phyloP scores from a whole-genome alignment of 352 stramenopile genomes.

The Albugo laibachii region DNA sequence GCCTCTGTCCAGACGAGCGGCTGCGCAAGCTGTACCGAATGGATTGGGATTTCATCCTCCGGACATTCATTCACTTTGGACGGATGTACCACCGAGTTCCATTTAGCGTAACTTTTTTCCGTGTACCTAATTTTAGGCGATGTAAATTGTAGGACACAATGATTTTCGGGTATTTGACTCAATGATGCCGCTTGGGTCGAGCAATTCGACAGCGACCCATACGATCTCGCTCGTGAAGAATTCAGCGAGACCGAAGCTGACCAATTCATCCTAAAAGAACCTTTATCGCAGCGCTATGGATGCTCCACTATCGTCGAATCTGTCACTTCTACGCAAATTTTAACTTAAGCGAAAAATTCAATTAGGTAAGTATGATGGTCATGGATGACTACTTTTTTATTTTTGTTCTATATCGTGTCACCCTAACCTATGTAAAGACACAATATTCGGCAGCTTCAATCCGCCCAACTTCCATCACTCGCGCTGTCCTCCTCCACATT shows the following conservation, averaged over 20 bases:
- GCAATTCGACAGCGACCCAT: slow-evolving; percentile 21
- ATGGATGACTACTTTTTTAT: not conserved
- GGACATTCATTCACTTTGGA: slow-evolving; percentile 11
- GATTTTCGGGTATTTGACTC: slow-evolving; percentile 45
- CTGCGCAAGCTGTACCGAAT: not conserved
- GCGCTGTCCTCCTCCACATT: slow-evolving; percentile 35
- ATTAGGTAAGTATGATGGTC: not conserved
- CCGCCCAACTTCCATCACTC: slow-evolving; percentile 1
- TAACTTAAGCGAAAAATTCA: not conserved
- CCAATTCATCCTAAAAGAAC: slow-evolving; percentile 31
- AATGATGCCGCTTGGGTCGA: slow-evolving; percentile 19
- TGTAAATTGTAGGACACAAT: slow-evolving; percentile 36
- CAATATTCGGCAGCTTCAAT: too few relatives aligned
- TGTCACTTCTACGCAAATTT: not conserved
- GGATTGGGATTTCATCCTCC: slow-evolving; percentile 6
- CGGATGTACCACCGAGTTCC: slow-evolving; percentile 2
- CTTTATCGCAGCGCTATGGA: not conserved
- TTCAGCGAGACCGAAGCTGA: slow-evolving; percentile 46
- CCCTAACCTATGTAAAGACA: too few relatives aligned
- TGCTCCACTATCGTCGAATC: not conserved
- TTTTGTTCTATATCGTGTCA: too few relatives aligned
- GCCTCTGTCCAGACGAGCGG: not conserved
- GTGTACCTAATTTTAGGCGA: slow-evolving; percentile 10
- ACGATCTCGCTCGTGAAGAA: slow-evolving; percentile 13
- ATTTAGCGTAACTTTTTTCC: too few relatives aligned